These are phyloP conservation scores for Lagenidium sp. DNA, from an alignment of 352 stramenopile species.

Conservation along the genomic window DNA sequence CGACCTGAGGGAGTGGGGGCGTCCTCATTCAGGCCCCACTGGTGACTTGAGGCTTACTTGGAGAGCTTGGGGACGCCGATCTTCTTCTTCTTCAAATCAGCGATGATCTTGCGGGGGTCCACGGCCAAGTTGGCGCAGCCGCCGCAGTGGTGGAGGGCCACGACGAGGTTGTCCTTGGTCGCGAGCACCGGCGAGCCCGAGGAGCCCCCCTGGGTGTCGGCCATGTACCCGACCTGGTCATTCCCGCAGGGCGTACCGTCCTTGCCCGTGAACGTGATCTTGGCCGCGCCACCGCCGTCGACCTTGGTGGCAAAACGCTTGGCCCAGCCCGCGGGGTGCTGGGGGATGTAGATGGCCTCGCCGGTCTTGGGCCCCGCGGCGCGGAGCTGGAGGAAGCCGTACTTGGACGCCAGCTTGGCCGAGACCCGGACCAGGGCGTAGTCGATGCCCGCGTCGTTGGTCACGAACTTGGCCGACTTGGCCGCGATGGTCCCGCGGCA, in stretches of 20 bases:
- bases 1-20: too few relatives aligned
- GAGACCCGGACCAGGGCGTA: conserved; percentile 8
- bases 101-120: conserved; percentile 4
- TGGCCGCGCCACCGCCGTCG: conserved; percentile 5
- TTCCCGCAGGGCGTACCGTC: conserved; percentile 10
- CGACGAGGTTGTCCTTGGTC: conserved; percentile 17
- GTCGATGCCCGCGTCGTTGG: conserved; percentile 2
- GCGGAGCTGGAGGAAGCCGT: conserved; percentile 15
- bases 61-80: conserved; percentile 6
- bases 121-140: conserved; percentile 20
- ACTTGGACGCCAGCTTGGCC: conserved; percentile 2
- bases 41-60: too few relatives aligned
- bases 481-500: conserved; percentile 1
- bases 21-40: too few relatives aligned
- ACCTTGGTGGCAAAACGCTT: conserved; percentile 9
- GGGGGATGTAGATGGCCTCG: conserved; percentile 16
- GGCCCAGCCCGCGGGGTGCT: conserved; percentile 12
- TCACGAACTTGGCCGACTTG: conserved; percentile 1
- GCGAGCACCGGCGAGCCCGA: conserved; percentile 16
- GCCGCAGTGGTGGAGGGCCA: conserved; percentile 23
- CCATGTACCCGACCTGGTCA: conserved; percentile 23
- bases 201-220: conserved; percentile 21
- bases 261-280: conserved; percentile 1
- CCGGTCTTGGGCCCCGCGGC: conserved; percentile 3
- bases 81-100: conserved; percentile 8